Base-by-base conservation (phyloP, 139 green algal genomes). In the Picochlorum sp. region DNA sequence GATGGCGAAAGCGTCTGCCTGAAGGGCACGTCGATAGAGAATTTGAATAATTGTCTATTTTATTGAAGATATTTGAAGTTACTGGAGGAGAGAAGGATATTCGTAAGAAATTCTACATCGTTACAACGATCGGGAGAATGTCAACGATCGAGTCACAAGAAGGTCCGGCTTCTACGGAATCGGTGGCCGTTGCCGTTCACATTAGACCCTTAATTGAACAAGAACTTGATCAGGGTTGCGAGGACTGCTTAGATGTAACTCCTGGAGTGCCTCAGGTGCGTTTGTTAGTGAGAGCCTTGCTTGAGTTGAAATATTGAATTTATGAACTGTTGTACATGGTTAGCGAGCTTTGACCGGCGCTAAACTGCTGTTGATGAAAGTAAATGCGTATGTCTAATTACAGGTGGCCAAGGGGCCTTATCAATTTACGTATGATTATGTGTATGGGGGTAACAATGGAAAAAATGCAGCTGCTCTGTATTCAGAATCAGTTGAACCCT, bases 361-460 rank as follows among this genome's bases (percentile, higher is more conserved):
- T 25, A 29, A 61, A 12, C 18, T 41, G 29, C 7, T 45, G 7
- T 26, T 61, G 30, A 14, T 41, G 5, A 41, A 64, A 18, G 9
- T 12, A 37, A 22, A n/a, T 22, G 25, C 49, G n/a, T n/a, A n/a
- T n/a, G n/a, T n/a, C n/a, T 10, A 9, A 12, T 16, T 44, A 5
- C 70, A 89, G 82, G 57, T 86, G 1, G 57, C 41, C 1, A 67
- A 55, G 24, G 73, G 69, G 2, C 62, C 72, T 12, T 82, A 93
- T 53, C 63, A 44, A 1, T 95, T 90, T 64, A 86, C 73, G 0
- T 95, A 89, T 50, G 87, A 95, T 61, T 63, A 86, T 51, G 84
- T 94, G 3, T 95, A 84, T 68, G 84, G 86, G 1, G 68, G 65
- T 2, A 57, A 72, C n/a, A 55, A 50, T 1, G 80, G 70, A 0